Evolutionary conservation across 1,284 basidiomycete species (phyloP).

Genomic region (Microbotryomycetes sp.): DNA sequence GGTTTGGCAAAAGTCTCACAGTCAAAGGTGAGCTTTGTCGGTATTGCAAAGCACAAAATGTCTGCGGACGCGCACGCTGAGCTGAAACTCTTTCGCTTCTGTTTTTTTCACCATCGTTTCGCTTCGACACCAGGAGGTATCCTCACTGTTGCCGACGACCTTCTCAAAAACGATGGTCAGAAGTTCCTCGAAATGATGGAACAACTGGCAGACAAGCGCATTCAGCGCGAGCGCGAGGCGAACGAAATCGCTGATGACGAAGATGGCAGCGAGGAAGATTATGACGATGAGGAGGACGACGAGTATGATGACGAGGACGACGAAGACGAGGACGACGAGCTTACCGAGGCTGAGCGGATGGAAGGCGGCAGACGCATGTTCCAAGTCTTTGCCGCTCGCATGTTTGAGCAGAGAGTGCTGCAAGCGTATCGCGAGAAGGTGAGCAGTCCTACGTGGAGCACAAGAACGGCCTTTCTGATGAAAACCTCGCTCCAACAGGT

Average conservation of each 20-base stretch:
- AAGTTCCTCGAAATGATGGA: conserved; percentile 99
- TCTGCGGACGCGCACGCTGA: conserved; percentile 37
- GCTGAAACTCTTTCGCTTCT: conserved; percentile 29
- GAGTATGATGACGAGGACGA: conserved; percentile 46
- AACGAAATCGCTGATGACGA: conserved; percentile 60
- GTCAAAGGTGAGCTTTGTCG: conserved; percentile 60
- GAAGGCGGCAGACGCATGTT: conserved; percentile 99
- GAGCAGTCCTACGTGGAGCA: background rate
- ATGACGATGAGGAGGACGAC: conserved; percentile 49
- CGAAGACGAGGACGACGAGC: conserved; percentile 37
- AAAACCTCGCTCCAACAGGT: conserved; percentile 43
- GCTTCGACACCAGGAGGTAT: conserved; percentile 69
- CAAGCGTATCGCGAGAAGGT: conserved; percentile 78
- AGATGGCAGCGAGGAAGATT: conserved; percentile 51
- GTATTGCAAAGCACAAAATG: background rate
- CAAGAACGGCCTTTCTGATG: background rate
- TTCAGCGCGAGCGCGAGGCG: conserved; percentile 86
- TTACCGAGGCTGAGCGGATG: conserved; percentile 71
- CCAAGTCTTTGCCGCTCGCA: conserved; percentile 97
- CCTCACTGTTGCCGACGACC: conserved; percentile 96
- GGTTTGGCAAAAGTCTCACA: conserved; percentile 67
- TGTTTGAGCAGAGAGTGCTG: conserved; percentile 97
- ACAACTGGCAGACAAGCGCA: conserved; percentile 87
- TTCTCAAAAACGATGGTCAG: conserved; percentile 95
- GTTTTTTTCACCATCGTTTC: conserved; percentile 11